These are phyloP conservation scores for Phycomyces nitens DNA, from an alignment of 192 early-diverging fungal species.

Conservation along the genomic window DNA sequence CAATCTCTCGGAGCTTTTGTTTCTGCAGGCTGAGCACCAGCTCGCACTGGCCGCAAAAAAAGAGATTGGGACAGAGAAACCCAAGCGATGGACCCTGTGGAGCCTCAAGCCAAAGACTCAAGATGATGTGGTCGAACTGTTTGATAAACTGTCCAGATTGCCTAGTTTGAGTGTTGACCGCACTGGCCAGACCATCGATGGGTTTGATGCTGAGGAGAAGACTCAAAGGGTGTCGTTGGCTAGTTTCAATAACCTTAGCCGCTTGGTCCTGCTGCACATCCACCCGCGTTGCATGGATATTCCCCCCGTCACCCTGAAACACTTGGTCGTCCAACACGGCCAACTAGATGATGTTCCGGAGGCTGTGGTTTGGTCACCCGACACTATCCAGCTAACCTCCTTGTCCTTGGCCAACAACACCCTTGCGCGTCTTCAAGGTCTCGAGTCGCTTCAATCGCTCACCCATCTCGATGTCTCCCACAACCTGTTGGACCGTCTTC, in stretches of 20 bases:
- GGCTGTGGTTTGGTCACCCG: neutral
- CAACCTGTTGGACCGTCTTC: neutral
- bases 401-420: neutral
- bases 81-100: neutral
- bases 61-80: neutral
- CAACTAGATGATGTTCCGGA: neutral
- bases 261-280: neutral
- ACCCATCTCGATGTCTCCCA: neutral
- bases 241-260: neutral
- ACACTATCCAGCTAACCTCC: neutral
- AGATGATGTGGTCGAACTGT: neutral
- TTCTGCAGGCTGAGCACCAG: neutral
- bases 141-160: neutral
- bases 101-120: neutral
- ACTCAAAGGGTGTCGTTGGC: neutral
- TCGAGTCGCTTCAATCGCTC: neutral
- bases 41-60: neutral
- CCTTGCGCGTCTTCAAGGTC: neutral
- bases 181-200: neutral
- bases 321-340: neutral
- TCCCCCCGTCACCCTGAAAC: neutral
- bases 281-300: neutral
- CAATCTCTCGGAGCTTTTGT: neutral
- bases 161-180: neutral
- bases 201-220: slow-evolving; percentile 2